Conservation (phyloP, 176 grass and related monocot genomes). For the Aegilops longissima region DNA sequence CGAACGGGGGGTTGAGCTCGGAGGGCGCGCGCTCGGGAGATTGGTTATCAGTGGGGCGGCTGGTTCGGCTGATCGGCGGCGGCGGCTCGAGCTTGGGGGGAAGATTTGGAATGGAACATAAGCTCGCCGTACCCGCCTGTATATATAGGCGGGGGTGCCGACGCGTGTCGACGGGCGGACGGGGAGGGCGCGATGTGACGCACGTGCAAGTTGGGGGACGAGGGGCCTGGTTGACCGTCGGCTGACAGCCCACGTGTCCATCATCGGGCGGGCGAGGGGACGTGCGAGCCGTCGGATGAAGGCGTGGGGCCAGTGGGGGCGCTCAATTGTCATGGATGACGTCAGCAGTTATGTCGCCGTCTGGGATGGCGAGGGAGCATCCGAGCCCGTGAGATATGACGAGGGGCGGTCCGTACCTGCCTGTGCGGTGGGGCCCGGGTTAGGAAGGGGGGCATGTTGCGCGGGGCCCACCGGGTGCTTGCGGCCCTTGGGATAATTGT, state of each 20-base stretch:
- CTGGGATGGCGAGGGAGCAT: background rate
- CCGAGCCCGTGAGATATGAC: background rate
- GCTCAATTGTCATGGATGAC: slow-evolving; percentile 46
- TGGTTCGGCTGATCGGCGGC: background rate
- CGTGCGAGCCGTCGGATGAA: slow-evolving; percentile 25
- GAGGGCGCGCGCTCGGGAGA: background rate
- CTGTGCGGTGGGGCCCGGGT: background rate
- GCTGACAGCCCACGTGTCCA: rapidly evolving
- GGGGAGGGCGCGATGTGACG: slow-evolving; percentile 16
- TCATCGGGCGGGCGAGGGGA: background rate
- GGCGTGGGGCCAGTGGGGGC: rapidly evolving
- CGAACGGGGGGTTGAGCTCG: background rate
- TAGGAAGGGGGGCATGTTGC: background rate
- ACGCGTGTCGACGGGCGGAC: slow-evolving; percentile 23
- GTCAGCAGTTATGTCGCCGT: slow-evolving; percentile 46
- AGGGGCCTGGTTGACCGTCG: background rate
- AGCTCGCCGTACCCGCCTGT: background rate
- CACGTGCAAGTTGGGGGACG: slow-evolving; percentile 13
- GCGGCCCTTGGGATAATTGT: background rate
- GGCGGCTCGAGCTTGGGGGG: background rate
- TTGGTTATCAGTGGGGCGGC: background rate
- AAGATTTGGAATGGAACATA: slow-evolving; percentile 31
- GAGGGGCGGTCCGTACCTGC: background rate
- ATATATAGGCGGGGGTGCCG: background rate
- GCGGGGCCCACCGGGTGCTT: background rate